Evolutionary conservation across 257 asterid species (phyloP), one percentile per base, ranked within the genome.

Genomic region (Leptodermis oblonga): DNA sequence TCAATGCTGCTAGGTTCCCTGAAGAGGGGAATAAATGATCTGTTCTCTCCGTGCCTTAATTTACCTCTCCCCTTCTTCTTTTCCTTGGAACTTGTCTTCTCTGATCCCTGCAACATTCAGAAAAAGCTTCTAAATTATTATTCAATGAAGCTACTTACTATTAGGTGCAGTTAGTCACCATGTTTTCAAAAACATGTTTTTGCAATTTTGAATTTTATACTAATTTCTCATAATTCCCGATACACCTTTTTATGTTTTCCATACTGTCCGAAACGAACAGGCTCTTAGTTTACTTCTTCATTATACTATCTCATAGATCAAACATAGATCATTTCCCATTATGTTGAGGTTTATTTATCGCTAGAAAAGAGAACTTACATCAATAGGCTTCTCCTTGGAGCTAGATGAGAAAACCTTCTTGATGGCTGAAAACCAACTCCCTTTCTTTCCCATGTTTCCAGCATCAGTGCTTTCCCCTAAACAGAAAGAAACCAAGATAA

Each of bases 391-490:
- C 51, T 89, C 97, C 78, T 86, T 91, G 22, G 96, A 87, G 74
- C 66, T 80, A 81, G 84, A 84, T 12, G 87, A 75, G 65, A 94
- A 94, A 77, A 85, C 87, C 87, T 81, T 82, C 78, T 86, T 94
- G 87, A 94, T 91, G 73, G 95, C 95, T 78, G 97, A 89, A 86
- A 86, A 79, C 97, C 96, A 94, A 86, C 92, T 86, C 75, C 97
- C 95, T 88, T 84, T 91, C 91, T 89, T 89, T 79, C 97, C 99
- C 99, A 94, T 94, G 43, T 62, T 83, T 75, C 79, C 71, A 85
- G 95, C 97, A 93, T 87, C 85, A 89, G 91, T 84, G 15, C 83
- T 72, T 70, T 87, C 70, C 79, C 92, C 87, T 76, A 70, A 28
- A 81, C 60, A 74, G 65, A 37, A 67, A 41, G 71, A 67, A 74